phyloP scores from a whole-genome alignment of 1,284 basidiomycete genomes.

The Sphagnurus paluster region DNA sequence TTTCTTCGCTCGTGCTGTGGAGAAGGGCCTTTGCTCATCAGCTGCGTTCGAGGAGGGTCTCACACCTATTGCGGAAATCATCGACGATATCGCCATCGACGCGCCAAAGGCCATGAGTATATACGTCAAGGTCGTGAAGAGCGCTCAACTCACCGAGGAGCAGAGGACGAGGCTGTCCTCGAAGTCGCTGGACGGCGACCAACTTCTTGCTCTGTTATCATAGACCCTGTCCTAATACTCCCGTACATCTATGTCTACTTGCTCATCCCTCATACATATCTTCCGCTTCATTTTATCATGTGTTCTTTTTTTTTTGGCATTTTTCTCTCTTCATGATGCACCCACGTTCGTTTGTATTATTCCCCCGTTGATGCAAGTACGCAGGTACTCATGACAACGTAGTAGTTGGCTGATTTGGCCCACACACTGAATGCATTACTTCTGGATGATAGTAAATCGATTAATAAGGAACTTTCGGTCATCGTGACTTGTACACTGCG shows the following conservation, averaged over 20 bases:
- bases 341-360: constrained; percentile 20
- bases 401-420: constrained; percentile 12
- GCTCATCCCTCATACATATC: constrained; percentile 19
- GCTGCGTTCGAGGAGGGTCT: constrained; percentile 72
- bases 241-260: constrained; percentile 21
- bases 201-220: constrained; percentile 58
- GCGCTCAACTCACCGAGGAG: constrained; percentile 64
- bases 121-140: constrained; percentile 74
- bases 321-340: constrained; percentile 26
- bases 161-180: constrained; percentile 52
- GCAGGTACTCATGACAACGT: constrained; percentile 20
- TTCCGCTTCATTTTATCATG: constrained; percentile 14
- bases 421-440: constrained; percentile 13
- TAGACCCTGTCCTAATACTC: constrained; percentile 37
- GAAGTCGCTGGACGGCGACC: constrained; percentile 59
- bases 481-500: too few relatives aligned
- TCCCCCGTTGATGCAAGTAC: constrained; percentile 19
- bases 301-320: constrained; percentile 17
- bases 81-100: constrained; percentile 89
- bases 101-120: constrained; percentile 83
- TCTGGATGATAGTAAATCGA: constrained; percentile 1
- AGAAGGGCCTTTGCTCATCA: constrained; percentile 53
- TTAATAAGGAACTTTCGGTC: too few relatives aligned
- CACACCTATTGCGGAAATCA: constrained; percentile 62
- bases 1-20: constrained; percentile 59